Evolutionary conservation across 169 alveolate genomes (phyloP).

Genomic region (Theileria equi): DNA sequence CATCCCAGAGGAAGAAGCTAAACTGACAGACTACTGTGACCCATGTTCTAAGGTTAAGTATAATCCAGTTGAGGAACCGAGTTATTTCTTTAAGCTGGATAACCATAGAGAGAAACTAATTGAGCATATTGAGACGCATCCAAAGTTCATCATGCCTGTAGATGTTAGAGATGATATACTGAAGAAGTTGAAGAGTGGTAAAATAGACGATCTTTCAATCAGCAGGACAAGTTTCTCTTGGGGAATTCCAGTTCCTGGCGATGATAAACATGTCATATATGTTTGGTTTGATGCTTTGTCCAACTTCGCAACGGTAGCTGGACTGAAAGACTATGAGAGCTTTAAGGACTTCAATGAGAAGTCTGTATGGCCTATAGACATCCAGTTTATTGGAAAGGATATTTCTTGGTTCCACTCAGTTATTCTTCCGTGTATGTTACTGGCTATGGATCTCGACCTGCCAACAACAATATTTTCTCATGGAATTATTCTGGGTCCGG

Average conservation of each 20-base stretch:
- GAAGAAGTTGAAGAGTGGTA: conserved; percentile 72
- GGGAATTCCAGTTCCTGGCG: conserved; percentile 90
- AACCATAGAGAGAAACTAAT: conserved; percentile 79
- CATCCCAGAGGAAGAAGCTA: conserved; percentile 87
- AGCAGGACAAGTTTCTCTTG: conserved; percentile 86
- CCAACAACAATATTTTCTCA: conserved; percentile 88
- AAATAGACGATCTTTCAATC: conserved; percentile 86
- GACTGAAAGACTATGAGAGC: not conserved
- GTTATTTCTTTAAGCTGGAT: conserved; percentile 87
- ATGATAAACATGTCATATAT: conserved; percentile 87
- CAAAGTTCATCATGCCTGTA: conserved; percentile 81
- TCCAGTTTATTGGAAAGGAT: conserved; percentile 85
- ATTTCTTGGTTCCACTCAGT: conserved; percentile 92
- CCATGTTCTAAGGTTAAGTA: conserved; percentile 79
- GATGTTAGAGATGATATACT: conserved; percentile 75
- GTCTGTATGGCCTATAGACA: conserved; percentile 73
- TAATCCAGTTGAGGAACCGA: conserved; percentile 81
- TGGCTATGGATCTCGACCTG: conserved; percentile 77
- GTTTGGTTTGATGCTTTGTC: conserved; percentile 95
- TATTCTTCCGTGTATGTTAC: conserved; percentile 86
- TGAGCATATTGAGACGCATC: conserved; percentile 71
- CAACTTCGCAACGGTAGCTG: conserved; percentile 72
- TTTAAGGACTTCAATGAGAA: too few relatives aligned
- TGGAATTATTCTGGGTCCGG: conserved; percentile 90
- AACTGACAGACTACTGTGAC: conserved; percentile 80